Percentiles rank a stretch among this genome's conserved stretches.
Evolutionary conservation across 1,284 basidiomycete genomes (phyloP).

Genomic region (Sporisorium exsertum): DNA sequence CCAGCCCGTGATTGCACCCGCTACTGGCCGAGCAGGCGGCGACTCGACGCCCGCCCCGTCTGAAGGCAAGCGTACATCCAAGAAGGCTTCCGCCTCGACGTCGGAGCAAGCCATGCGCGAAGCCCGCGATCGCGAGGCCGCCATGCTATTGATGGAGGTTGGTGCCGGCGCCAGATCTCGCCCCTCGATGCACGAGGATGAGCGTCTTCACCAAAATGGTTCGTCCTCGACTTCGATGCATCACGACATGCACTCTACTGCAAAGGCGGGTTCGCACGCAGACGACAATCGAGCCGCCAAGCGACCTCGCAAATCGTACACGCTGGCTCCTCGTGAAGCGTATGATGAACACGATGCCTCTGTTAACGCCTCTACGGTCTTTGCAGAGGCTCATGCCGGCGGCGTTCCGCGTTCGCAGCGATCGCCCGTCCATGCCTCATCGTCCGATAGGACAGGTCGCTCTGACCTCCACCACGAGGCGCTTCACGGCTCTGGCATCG

Average conservation of each 20-base stretch:
- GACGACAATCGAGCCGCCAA: conserved; percentile 32
- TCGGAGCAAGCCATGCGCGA: conserved; percentile 52
- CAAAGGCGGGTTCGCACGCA: conserved; percentile 16
- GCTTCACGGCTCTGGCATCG: neutral
- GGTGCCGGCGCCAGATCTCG: conserved; percentile 43
- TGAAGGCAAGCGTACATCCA: conserved; percentile 31
- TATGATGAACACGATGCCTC: conserved; percentile 29
- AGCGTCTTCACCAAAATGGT: conserved; percentile 17
- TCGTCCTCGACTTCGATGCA: conserved; percentile 30
- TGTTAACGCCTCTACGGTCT: conserved; percentile 1
- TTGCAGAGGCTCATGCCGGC: conserved; percentile 1
- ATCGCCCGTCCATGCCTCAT: conserved; percentile 20
- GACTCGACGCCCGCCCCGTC: conserved; percentile 18
- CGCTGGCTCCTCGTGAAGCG: conserved; percentile 22
- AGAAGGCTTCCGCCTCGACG: conserved; percentile 25
- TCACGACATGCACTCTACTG: conserved; percentile 28
- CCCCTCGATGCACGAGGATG: conserved; percentile 30
- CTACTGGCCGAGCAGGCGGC: conserved; percentile 23
- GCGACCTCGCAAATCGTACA: conserved; percentile 40
- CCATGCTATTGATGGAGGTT: conserved; percentile 66
- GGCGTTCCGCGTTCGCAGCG: conserved; percentile 15
- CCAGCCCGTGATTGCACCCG: conserved; percentile 46
- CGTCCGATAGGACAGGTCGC: conserved; percentile 12
- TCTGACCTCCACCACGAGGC: conserved; percentile 16
- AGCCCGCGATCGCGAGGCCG: conserved; percentile 64